Conservation (phyloP, 192 early-diverging fungal genomes). For the Oehlia diaphana region DNA sequence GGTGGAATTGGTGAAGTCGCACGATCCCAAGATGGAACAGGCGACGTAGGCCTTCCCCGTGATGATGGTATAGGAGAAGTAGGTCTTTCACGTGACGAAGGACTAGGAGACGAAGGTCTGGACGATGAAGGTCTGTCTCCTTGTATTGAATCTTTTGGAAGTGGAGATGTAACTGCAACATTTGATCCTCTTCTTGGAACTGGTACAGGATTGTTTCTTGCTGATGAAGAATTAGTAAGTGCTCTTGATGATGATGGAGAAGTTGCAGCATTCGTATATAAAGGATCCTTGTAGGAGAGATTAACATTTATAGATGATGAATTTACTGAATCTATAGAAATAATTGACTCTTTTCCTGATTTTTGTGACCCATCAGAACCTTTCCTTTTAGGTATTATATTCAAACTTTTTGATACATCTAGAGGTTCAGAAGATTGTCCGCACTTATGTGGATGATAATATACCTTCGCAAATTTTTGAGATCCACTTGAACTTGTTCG, state of each 20-base stretch:
- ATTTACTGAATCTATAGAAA: background rate
- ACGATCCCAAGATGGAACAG: background rate
- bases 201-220: background rate
- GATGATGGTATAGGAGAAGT: conserved; percentile 1
- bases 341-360: conserved; percentile 8
- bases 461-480: conserved; percentile 5
- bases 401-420: background rate
- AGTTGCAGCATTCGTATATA: background rate
- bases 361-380: background rate
- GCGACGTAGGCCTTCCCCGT: background rate
- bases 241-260: background rate
- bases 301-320: background rate
- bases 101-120: background rate
- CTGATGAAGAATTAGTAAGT: background rate
- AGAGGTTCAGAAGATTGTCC: background rate
- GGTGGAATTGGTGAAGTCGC: conserved; percentile 4
- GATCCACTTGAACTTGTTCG: conserved; percentile 8
- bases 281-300: background rate
- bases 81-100: background rate
- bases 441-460: background rate
- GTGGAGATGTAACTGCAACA: background rate
- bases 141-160: background rate
- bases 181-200: background rate
- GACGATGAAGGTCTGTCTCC: background rate
- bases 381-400: background rate